phyloP scores from a whole-genome alignment of 495 filamentous ascomycete species.

The Geoglossum glabrum region DNA sequence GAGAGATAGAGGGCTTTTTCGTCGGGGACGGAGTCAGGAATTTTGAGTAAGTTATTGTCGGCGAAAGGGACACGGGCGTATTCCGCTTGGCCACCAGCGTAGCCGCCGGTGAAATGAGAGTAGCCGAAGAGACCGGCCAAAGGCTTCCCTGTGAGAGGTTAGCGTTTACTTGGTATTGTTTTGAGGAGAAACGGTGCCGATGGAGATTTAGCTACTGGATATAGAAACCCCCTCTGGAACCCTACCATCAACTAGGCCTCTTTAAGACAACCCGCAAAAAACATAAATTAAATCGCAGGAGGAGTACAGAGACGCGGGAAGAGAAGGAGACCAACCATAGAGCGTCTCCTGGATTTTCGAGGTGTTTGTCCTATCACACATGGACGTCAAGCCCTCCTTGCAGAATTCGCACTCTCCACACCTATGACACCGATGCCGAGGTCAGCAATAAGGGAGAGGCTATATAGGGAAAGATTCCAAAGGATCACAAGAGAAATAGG shows the following conservation, averaged over 20 bases:
- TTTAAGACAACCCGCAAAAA: too few species aligned
- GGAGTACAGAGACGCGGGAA: too few species aligned
- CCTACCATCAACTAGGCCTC: too few species aligned
- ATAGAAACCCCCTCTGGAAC: too few species aligned
- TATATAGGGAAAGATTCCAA: not conserved
- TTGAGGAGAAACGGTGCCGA: too few species aligned
- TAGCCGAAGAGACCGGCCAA: slow-evolving; percentile 62
- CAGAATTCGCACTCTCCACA: slow-evolving; percentile 47
- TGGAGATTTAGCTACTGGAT: too few species aligned
- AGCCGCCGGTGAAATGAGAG: slow-evolving; percentile 68
- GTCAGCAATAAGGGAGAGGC: too few species aligned
- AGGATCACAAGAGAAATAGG: slow-evolving; percentile 9
- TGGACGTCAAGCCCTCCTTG: slow-evolving; percentile 48
- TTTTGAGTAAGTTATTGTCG: slow-evolving; percentile 63
- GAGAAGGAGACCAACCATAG: slow-evolving; percentile 4
- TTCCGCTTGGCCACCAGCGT: slow-evolving; percentile 77
- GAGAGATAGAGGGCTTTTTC: slow-evolving; percentile 73
- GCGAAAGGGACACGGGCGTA: slow-evolving; percentile 67
- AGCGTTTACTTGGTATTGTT: too few species aligned
- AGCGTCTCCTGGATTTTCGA: slow-evolving; percentile 1
- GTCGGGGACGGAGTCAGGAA: slow-evolving; percentile 66
- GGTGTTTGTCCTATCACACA: slow-evolving; percentile 34
- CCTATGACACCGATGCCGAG: not conserved
- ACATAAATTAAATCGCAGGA: not conserved
- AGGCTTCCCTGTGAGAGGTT: not conserved